Base-by-base conservation (phyloP, 1,139 yeast genomes). In the Suhomyces bolitotheri region DNA sequence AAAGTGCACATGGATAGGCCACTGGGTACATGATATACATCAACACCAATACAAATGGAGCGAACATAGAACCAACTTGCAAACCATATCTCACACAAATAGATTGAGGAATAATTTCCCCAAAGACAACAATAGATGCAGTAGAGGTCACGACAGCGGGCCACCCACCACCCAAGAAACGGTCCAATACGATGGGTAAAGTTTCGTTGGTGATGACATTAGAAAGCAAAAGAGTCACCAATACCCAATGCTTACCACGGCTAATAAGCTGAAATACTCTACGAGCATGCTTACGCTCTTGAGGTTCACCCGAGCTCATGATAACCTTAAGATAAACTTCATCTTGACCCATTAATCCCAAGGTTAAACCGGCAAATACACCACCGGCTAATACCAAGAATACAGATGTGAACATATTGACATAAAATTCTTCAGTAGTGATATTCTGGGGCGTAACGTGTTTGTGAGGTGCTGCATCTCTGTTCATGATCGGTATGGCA, bases 281-380 rank as follows among this genome's bases (percentile, higher is more conserved):
- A 20, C 67, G 61, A n/a, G 97, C 94, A 44, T 81, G 74, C 40
- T 65, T 71, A 27, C 83, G 75, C 60, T 92, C 97, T 13, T 58
- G 49, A 2, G 65, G 59, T 16, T 77, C 78, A 19, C 83, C 82
- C 27, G 77, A 68, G 16, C 76, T 69, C 28, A 80, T 76, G 46
- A 84, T 80, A 17, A 84, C 94, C 54, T 80, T 82, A 43, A 83
- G 64, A 51, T 89, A 87, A 25, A 90, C 94, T 61, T 90, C 97
- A 59, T 92, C 97, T 62, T 90, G 97, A 44, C 97, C 97, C 98
- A 92, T 92, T 21, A 92, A 73, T 2, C 95, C 97, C 38, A 92
- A 71, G 16, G 98, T 92, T 34, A 92, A 69, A 7, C 97, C 98
- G 2, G 98, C 97, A 68, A 92, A 92, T 10, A 89, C 85, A 46